phyloP scores from a whole-genome alignment of 768 basidiomycete genomes.

The Dacryopinax primogenitus region DNA sequence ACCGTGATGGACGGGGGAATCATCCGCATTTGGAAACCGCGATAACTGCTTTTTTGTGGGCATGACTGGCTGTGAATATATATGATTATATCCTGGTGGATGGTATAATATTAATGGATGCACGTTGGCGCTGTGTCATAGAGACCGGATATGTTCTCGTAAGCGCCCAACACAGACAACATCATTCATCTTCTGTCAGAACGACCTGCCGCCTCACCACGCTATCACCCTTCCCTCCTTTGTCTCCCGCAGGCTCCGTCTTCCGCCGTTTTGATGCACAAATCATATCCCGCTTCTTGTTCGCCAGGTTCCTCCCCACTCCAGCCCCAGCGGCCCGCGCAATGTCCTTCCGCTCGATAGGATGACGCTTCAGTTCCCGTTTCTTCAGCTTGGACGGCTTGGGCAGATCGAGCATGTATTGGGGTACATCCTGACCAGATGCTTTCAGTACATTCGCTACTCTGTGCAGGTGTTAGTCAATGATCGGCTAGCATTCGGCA shows the following conservation, averaged over 20 bases:
- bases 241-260: conserved; percentile 30
- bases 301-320: conserved; percentile 54
- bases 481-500: conserved; percentile 8
- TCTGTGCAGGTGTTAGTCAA: conserved; percentile 30
- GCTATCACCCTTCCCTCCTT: conserved; percentile 15
- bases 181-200: neutral
- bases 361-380: conserved; percentile 66
- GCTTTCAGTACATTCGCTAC: conserved; percentile 93
- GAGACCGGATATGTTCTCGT: neutral
- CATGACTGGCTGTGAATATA: too few species aligned
- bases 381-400: conserved; percentile 85
- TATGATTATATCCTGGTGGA: neutral
- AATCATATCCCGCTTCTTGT: conserved; percentile 73
- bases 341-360: conserved; percentile 46
- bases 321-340: conserved; percentile 56
- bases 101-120: neutral
- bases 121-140: neutral
- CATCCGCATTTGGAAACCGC: too few species aligned
- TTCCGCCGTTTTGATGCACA: conserved; percentile 57
- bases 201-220: too few species aligned
- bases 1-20: too few species aligned
- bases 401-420: conserved; percentile 90
- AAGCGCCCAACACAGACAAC: neutral
- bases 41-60: too few species aligned
- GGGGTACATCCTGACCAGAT: conserved; percentile 80